These are phyloP conservation scores for Micromonas pusilla DNA, from an alignment of 139 green algal genomes.

Conservation along the genomic window DNA sequence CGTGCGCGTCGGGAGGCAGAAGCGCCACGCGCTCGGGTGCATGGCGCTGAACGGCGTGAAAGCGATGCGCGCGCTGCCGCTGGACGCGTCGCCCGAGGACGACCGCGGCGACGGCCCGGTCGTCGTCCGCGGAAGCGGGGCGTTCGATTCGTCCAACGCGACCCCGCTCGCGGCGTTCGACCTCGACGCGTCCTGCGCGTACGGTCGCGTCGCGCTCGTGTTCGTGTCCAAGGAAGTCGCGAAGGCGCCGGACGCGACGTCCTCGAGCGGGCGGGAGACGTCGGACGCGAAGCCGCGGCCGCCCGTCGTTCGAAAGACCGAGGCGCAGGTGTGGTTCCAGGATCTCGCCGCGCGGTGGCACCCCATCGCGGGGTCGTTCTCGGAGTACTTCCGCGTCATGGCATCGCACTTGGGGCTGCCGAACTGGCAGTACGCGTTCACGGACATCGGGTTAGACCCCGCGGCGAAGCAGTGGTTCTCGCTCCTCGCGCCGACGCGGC, in stretches of 20 bases:
- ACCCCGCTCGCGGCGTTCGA: background rate
- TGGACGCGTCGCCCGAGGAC: background rate
- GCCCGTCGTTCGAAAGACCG: background rate
- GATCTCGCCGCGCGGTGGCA: background rate
- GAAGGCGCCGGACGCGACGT: too few relatives aligned
- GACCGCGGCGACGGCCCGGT: background rate
- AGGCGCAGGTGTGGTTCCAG: background rate
- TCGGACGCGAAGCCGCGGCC: too few relatives aligned
- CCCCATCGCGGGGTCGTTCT: background rate
- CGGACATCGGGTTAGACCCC: background rate
- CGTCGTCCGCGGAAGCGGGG: too few relatives aligned
- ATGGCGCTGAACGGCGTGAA: background rate
- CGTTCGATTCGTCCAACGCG: too few relatives aligned
- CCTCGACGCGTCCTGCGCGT: background rate
- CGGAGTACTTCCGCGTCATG: constrained; percentile 4
- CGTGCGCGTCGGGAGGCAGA: background rate
- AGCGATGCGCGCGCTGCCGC: too few relatives aligned
- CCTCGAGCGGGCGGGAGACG: too few relatives aligned
- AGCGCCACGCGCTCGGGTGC: background rate
- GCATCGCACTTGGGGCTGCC: background rate
- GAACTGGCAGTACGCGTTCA: background rate
- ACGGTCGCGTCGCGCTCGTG: constrained; percentile 1
- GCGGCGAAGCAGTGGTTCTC: background rate
- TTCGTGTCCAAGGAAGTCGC: background rate
- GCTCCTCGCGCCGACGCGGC: background rate